A percentile compares a stretch with the other conserved stretches of the same genome.
Conservation (phyloP, 306 rosid genomes). For the Sphenostylis stenocarpa region DNA sequence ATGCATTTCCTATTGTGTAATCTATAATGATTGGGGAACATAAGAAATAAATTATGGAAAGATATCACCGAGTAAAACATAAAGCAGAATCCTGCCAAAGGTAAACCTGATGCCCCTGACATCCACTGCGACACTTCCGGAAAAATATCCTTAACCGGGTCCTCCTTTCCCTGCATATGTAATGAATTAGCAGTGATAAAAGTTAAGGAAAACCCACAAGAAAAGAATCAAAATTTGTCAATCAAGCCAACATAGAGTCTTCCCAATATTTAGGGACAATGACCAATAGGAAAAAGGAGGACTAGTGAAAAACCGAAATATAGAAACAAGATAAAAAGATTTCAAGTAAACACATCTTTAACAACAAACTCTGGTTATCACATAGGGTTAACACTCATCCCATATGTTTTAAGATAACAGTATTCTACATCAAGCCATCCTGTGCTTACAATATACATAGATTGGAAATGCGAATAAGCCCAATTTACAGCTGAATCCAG, state of each 20-base stretch:
- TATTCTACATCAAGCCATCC: constrained; percentile 3
- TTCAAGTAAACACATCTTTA: neutral
- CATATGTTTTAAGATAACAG: neutral
- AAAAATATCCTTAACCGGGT: constrained; percentile 52
- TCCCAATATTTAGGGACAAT: constrained; percentile 3
- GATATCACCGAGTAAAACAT: neutral
- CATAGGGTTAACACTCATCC: neutral
- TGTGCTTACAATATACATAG: neutral
- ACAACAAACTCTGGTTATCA: neutral
- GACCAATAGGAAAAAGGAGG: constrained; percentile 17
- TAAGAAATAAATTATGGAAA: neutral
- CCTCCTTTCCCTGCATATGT: constrained; percentile 60
- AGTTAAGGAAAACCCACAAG: constrained; percentile 12
- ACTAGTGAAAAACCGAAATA: neutral
- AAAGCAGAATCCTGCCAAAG: constrained; percentile 9
- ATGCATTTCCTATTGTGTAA: constrained; percentile 49
- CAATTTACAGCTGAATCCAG: constrained; percentile 2
- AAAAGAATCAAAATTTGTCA: constrained; percentile 11
- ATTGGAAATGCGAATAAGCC: neutral
- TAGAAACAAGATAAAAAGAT: constrained; percentile 3
- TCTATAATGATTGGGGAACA: constrained; percentile 24
- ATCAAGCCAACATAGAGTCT: constrained; percentile 1
- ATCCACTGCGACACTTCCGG: constrained; percentile 60
- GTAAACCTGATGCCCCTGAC: constrained; percentile 62
- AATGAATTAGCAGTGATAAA: constrained; percentile 15